Evolutionary conservation across 257 asterid genomes (phyloP), one percentile per base, ranked within the genome.

Genomic region (Echium plantagineum): DNA sequence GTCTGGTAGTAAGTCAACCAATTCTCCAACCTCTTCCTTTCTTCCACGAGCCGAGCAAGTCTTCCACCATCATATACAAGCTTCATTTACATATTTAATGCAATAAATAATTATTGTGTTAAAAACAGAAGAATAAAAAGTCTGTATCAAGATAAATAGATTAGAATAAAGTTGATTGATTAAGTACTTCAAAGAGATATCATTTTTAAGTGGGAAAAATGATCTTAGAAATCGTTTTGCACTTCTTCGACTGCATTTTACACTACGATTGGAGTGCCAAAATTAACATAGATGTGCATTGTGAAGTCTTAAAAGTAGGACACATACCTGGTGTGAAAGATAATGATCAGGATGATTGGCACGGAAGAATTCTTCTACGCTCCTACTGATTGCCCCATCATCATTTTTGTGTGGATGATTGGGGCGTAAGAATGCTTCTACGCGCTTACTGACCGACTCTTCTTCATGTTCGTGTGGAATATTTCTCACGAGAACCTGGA

Each of bases 1-100:
- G 93, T 84, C 77, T 90, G 80, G 62, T 90, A 86, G 81, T 84
- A 90, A 59, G 86, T 81, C 28, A 75, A 81, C 94, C 94, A 86
- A 67, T 83, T 86, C 64, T 61, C 75, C 70, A 68, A 70, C 68
- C 76, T 77, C 76, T 81, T 81, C 89, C 77, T 81, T 71, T 69
- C 60, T 55, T 74, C 78, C 78, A 90, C 96, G 76, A 90, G 47
- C 55, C 59, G 69, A 21, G 83, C 86, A 61, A 90, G 93, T 62
- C 67, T 77, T 66, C 74, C 81, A 59, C 90, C 94, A 76, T 86
- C 77, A 66, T 78, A 86, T 52, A 86, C 89, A 26, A 78, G 76
- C 97, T 90, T 69, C 62, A 77, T 56, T 67, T 13, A 10, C 15
- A 42, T 12, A 42, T 42, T 42, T 42, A 42, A 13, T 10, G 49